phyloP scores from a whole-genome alignment of 768 basidiomycete genomes.

The Lactarius hengduanensis region DNA sequence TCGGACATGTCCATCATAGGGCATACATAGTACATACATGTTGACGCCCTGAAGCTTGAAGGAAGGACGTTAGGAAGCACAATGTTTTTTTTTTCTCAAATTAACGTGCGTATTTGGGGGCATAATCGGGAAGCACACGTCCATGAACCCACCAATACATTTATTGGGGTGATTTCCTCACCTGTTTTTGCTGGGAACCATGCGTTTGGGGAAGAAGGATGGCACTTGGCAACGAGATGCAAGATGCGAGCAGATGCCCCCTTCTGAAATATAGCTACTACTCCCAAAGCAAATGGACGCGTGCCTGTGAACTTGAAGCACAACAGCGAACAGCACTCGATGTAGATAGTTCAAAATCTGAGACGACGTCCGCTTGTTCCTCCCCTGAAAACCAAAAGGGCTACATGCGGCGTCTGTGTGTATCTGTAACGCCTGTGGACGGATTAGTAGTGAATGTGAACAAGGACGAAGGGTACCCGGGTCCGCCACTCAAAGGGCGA shows the following conservation, averaged over 20 bases:
- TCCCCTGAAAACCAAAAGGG: not conserved
- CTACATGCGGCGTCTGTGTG: not conserved
- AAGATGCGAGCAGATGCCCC: not conserved
- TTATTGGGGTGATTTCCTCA: not conserved
- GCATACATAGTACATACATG: not conserved
- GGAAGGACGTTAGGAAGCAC: not conserved
- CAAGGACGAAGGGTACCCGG: not conserved
- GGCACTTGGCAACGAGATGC: not conserved
- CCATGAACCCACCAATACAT: not conserved
- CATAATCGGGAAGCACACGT: not conserved
- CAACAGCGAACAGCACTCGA: not conserved
- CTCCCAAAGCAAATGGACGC: not conserved
- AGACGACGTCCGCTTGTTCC: not conserved
- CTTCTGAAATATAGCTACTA: not conserved
- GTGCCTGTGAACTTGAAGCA: not conserved
- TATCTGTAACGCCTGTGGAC: not conserved
- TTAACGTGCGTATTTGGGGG: not conserved
- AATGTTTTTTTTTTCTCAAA: not conserved
- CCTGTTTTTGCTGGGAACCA: not conserved
- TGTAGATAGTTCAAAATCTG: not conserved
- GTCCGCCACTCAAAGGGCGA: not conserved
- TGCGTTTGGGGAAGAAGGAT: not conserved
- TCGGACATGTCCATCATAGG: not conserved
- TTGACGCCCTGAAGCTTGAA: not conserved
- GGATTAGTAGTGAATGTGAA: not conserved